Conservation (phyloP, 164 flowering plant genomes). For the Buxus sempervirens region DNA sequence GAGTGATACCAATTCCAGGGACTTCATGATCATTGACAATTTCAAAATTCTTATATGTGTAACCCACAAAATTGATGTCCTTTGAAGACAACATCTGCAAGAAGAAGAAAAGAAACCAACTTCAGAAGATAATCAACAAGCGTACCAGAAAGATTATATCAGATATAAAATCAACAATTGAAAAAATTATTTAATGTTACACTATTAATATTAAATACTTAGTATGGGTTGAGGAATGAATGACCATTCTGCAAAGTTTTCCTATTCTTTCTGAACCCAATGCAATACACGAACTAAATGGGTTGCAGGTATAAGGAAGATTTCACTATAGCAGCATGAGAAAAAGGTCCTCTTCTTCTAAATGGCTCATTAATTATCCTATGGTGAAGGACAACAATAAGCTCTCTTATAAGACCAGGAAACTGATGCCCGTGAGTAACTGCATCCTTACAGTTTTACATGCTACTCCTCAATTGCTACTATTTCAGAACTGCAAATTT, state of each 20-base stretch:
- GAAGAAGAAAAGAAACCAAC: constrained; percentile 7
- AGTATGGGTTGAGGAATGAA: background rate
- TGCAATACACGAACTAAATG: too few species aligned
- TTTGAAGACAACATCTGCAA: constrained; percentile 59
- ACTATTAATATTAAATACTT: background rate
- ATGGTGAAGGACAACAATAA: background rate
- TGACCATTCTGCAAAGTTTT: background rate
- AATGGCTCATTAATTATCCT: background rate
- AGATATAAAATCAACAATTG: background rate
- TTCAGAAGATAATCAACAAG: background rate
- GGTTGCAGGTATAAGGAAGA: too few species aligned
- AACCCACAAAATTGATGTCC: constrained; percentile 57
- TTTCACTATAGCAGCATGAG: too few species aligned
- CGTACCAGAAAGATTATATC: background rate
- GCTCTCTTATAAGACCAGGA: background rate
- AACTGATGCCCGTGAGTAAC: background rate
- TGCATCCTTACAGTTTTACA: background rate
- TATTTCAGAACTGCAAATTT: background rate
- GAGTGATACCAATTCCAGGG: constrained; percentile 45
- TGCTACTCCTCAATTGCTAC: background rate
- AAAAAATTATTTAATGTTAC: background rate
- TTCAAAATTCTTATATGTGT: constrained; percentile 58
- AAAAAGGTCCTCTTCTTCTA: too few species aligned
- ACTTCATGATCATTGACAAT: constrained; percentile 48
- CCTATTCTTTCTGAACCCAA: too few species aligned